Evolutionary conservation across 805 yeast species (phyloP).

Genomic region (Metschnikowia continentalis): DNA sequence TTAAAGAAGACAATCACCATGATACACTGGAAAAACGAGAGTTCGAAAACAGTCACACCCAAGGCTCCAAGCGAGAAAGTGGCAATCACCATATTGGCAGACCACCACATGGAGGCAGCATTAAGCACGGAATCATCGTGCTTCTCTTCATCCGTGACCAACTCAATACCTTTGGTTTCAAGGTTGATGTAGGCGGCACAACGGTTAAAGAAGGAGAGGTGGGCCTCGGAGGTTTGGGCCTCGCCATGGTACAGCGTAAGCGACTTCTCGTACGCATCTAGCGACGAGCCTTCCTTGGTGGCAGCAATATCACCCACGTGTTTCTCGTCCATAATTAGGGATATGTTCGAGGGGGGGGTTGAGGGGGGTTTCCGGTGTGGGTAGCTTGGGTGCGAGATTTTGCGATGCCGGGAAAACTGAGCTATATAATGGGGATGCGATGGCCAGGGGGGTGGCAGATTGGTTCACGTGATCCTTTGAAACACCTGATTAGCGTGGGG

Average conservation of each 20-base stretch:
- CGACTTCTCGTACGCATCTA: conserved; percentile 25
- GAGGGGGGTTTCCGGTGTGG: neutral
- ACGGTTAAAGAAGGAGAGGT: conserved; percentile 27
- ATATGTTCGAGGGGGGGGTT: neutral
- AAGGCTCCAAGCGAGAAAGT: conserved; percentile 72
- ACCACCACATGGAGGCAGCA: conserved; percentile 87
- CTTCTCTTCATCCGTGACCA: conserved; percentile 75
- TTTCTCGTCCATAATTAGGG: conserved; percentile 8
- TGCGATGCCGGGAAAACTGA: too few relatives aligned
- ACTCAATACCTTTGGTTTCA: conserved; percentile 70
- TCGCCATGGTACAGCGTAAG: conserved; percentile 20
- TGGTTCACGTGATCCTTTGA: too few relatives aligned
- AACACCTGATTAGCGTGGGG: too few relatives aligned
- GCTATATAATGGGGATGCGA: too few relatives aligned
- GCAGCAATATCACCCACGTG: conserved; percentile 4
- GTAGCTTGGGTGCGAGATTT: neutral
- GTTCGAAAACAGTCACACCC: conserved; percentile 54
- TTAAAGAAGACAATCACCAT: conserved; percentile 69
- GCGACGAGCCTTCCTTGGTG: conserved; percentile 21
- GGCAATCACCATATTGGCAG: conserved; percentile 85
- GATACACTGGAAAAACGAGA: conserved; percentile 71
- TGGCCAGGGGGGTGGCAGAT: too few relatives aligned
- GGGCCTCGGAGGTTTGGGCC: conserved; percentile 25
- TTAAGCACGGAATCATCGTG: conserved; percentile 59
- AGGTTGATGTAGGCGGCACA: conserved; percentile 36